Base-by-base conservation (phyloP, 768 basidiomycete species). In the Nidularia pulvinata region DNA sequence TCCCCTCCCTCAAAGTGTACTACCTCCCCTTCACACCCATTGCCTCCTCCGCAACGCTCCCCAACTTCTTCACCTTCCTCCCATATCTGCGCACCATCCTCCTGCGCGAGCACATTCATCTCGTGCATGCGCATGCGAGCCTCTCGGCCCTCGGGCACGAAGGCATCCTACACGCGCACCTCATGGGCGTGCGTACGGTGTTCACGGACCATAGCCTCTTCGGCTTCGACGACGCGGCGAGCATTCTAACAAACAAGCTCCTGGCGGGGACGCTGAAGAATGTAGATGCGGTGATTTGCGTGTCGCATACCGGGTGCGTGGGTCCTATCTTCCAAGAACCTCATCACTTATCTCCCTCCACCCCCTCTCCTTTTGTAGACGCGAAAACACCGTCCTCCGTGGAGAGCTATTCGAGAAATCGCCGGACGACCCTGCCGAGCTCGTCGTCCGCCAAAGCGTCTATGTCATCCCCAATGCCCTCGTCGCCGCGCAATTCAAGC, bases 131-230 rank as follows among this genome's bases (percentile, higher is more conserved):
- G 0, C 97, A 99, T 58, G 97, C 93, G 0, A 86, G 89, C 52
- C 81, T 99, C 3, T 95, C 92, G 2, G 84, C 93, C 1, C 79
- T 98, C 32, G 96, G 89, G 0, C 93, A 97, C 60, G 97, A 99
- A 71, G 95, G 83, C 19, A 89, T 99, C 52, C 70, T 98, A 14
- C 95, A 98, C 58, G 83, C 94, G 0, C 90, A 94, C 59, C 74
- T 93, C 16, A 80, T 98, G 73, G 89, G 91, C 9, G 78, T 98
- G 10, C 85, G 90, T 39, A 94, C 93, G 0, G 91, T 98, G 7
- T 96, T 98, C 67, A 98, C 97, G 0, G 97, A 99, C 68, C 96
- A 99, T 61, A 94, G 91, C 62, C 70, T 99, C 30, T 98, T 98
- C 60, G 96, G 95, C 1, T 95, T 99, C 63, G 95, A 93, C 33